Evolutionary conservation across 1,284 basidiomycete genomes (phyloP).

Genomic region (Uromyces viciae-fabae): DNA sequence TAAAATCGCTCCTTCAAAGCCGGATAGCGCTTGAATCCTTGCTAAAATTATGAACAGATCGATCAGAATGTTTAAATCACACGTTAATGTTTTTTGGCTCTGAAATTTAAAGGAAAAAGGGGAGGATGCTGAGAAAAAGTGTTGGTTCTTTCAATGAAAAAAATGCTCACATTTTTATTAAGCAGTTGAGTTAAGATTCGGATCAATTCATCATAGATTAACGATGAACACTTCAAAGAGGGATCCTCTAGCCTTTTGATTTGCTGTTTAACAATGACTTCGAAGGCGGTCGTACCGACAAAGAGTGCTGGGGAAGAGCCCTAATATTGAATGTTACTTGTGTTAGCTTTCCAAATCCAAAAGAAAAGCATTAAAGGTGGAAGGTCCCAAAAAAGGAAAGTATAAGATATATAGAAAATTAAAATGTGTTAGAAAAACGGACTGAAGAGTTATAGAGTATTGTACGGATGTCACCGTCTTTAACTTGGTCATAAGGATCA

Average conservation of each 20-base stretch:
- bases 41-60: constrained; percentile 58
- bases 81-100: too few relatives aligned
- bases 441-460: constrained; percentile 95
- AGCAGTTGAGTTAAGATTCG: constrained; percentile 88
- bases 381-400: background rate
- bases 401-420: too few relatives aligned
- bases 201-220: constrained; percentile 95
- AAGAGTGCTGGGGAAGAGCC: constrained; percentile 94
- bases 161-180: constrained; percentile 72
- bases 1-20: constrained; percentile 92
- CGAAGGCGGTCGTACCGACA: constrained; percentile 91
- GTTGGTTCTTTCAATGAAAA: too few relatives aligned
- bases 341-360: background rate
- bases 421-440: constrained; percentile 52
- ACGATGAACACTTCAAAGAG: constrained; percentile 80
- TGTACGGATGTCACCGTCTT: constrained; percentile 93
- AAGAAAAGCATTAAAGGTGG: background rate
- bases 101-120: background rate
- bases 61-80: background rate
- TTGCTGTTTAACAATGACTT: constrained; percentile 97
- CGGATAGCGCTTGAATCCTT: constrained; percentile 91
- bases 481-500: constrained; percentile 97
- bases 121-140: too few relatives aligned
- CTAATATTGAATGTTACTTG: constrained; percentile 59
- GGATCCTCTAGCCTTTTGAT: constrained; percentile 95